Base-by-base conservation (phyloP, 441 rosid genomes). In the Pelargonium australe region DNA sequence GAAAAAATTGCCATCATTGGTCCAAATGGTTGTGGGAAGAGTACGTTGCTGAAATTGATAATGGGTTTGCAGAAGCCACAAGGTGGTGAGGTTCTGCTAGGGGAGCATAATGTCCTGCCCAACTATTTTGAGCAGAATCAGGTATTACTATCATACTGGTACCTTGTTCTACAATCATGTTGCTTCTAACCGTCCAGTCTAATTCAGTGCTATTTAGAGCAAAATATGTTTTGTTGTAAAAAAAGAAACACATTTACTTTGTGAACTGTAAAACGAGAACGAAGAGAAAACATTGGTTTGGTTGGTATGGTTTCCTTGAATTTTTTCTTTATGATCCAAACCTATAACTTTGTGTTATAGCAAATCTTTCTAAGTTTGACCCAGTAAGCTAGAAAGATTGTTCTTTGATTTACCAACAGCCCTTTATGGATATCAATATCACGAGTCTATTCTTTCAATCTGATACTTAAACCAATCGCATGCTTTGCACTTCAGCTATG, bases 101-200 rank as follows among this genome's bases (percentile, higher is more conserved):
- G 99, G 74, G 97, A 91, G 77, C 94, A 94, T 83, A 94, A 89
- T 79, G 96, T 94, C 55, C 77, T 94, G 31, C 99, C 95, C 70
- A 94, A 94, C 85, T 94, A 94, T 84, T 94, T 94, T 78, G 99
- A 94, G 78, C 99, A 94, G 83, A 94, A 94, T 79, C 99, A 94
- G 95, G 98, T 89, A 2, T 64, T 55, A 16, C n/a, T 3, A 3
- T 45, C 13, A 45, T 10, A 9, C 51, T 45, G 49, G 11, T 44
- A 8, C 51, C 13, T 45, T 45, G 13, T 45, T 45, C 51, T 45
- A 8, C 51, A 45, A 45, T 45, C 51, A 45, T 13, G 51, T 9
- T 45, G 51, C 51, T 45, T 45, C 51, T 45, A 9, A 5, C 4
- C 13, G 51, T 45, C 13, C 11, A 13, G 51, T 2, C 11, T 45